Evolutionary conservation across 1,284 basidiomycete species (phyloP).

Genomic region (Boletus sp.): DNA sequence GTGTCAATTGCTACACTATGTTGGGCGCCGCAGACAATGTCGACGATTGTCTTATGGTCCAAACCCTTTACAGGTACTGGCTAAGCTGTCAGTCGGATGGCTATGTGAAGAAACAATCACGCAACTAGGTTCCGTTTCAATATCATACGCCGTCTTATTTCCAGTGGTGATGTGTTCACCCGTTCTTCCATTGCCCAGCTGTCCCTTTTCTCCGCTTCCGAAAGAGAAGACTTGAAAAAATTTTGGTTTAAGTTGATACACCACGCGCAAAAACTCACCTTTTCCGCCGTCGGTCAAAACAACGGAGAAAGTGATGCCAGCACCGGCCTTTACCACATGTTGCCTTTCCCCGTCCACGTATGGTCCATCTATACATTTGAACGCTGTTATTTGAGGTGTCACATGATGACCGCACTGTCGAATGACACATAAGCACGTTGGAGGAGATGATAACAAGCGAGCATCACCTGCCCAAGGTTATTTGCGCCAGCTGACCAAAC

Average conservation of each 20-base stretch:
- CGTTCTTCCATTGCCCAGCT: conserved; percentile 87
- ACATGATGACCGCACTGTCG: conserved; percentile 67
- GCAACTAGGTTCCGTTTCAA: conserved; percentile 71
- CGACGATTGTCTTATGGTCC: conserved; percentile 69
- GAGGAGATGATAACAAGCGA: neutral
- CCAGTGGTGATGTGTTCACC: conserved; percentile 85
- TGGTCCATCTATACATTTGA: conserved; percentile 61
- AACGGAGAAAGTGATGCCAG: conserved; percentile 81
- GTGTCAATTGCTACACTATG: conserved; percentile 80
- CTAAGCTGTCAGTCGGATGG: conserved; percentile 11
- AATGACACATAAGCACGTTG: conserved; percentile 14
- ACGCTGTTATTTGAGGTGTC: conserved; percentile 60
- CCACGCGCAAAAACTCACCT: conserved; percentile 39
- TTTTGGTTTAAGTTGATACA: conserved; percentile 8
- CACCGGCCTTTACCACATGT: conserved; percentile 67
- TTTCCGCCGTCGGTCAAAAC: conserved; percentile 78
- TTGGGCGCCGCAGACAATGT: conserved; percentile 84
- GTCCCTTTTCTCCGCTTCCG: conserved; percentile 90
- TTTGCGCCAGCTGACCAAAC: conserved; percentile 87
- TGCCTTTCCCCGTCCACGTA: conserved; percentile 54
- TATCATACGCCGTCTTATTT: conserved; percentile 79
- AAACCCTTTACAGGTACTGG: conserved; percentile 70
- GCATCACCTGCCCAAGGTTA: conserved; percentile 69
- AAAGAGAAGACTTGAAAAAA: conserved; percentile 68
- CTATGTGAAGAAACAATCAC: conserved; percentile 5